Evolutionary conservation across 495 filamentous ascomycete species (phyloP), one percentile per base, ranked within the genome.

Genomic region (Friedmanniomyces endolithicus): DNA sequence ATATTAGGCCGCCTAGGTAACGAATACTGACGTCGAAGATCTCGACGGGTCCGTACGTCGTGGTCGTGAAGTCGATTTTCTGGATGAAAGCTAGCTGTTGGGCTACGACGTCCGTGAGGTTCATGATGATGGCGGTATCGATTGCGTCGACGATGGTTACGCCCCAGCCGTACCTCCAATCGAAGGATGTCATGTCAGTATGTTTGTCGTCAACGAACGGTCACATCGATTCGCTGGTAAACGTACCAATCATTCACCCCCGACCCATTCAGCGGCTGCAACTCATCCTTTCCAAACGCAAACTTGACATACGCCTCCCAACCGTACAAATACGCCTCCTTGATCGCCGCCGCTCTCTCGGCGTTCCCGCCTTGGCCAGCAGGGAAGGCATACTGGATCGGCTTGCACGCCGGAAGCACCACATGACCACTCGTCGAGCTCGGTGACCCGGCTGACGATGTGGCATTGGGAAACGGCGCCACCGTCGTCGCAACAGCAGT

Each of bases 101-200:
- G 19, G 44, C 50, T 8, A 58, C 58, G 6, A 61, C 50, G 23
- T 61, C 58, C 12, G 48, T 53, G 24, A 61, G 24, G 24, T 51
- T 48, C 58, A 61, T 61, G 37, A 61, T 40, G 43, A 61, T 57
- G 9, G 58, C 58, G 2, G 58, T 61, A 31, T 61, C 58, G 27
- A 61, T 53, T 9, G 31, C 58, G 47, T 61, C 58, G 7, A 61
- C 55, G 39, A 58, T 51, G 7, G 58, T 53, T 2, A 58, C 54
- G 22, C 58, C 58, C 53, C 45, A 49, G 4, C 45, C 29, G 20
- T 55, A 31, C 27, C 27, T 31, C 4, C 3, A 31, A 31, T 3
- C 27, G 27, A 31, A 31, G 27, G 9, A 31, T 31, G 27, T 3
- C 27, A 31, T 3, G 27, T 31, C 9, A 31, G 27, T 9, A 31